phyloP scores from a whole-genome alignment of 306 rosid genomes.

The Purshia tridentata region DNA sequence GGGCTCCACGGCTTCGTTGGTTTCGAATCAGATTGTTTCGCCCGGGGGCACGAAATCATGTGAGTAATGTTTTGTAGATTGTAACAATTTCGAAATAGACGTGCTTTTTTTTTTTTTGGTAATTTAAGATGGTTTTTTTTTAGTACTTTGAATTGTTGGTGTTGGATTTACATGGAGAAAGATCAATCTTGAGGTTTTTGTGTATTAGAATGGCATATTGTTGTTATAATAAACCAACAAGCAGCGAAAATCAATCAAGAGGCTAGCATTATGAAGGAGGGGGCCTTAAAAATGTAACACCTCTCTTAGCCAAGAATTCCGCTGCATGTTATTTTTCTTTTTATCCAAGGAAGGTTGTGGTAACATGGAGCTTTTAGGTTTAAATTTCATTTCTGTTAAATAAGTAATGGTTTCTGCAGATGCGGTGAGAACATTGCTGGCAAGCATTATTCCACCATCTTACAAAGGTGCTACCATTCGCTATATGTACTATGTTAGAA shows the following conservation, averaged over 20 bases:
- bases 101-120: not conserved
- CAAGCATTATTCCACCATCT: constrained; percentile 81
- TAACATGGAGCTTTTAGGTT: not conserved
- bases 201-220: not conserved
- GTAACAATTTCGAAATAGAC: not conserved
- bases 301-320: not conserved
- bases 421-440: constrained; percentile 59
- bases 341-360: not conserved
- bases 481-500: constrained; percentile 76
- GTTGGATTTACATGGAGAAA: not conserved
- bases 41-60: constrained; percentile 78
- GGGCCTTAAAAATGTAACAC: not conserved
- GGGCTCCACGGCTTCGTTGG: constrained; percentile 54
- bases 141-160: not conserved
- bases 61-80: constrained; percentile 33
- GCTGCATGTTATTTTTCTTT: not conserved
- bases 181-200: not conserved
- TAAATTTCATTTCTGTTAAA: constrained; percentile 14
- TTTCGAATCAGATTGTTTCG: constrained; percentile 74
- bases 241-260: no score
- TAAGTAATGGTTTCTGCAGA: constrained; percentile 45
- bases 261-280: not conserved
- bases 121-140: not conserved
- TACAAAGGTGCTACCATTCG: constrained; percentile 95
- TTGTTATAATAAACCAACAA: not conserved